Percentiles rank a stretch among this genome's conserved stretches.
phyloP scores from a whole-genome alignment of 371 early-diverging fungal species.

The Mucor ambiguus region DNA sequence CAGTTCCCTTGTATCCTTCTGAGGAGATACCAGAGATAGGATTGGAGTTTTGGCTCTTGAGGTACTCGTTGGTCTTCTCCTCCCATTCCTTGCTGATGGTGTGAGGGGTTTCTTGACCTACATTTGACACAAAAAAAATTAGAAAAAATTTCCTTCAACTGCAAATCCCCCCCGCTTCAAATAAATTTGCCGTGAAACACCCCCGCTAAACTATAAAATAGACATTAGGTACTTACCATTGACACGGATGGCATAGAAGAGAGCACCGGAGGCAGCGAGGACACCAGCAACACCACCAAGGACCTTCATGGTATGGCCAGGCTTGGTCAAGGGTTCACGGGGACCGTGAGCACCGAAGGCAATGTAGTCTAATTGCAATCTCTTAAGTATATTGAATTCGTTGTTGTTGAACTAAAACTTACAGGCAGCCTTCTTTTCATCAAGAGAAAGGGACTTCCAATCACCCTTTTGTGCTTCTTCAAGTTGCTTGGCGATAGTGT shows the following conservation, averaged over 20 bases:
- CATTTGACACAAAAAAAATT: conserved; percentile 1
- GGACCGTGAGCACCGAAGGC: conserved; percentile 95
- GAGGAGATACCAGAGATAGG: conserved; percentile 90
- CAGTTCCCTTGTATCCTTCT: conserved; percentile 81
- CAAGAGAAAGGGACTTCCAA: conserved; percentile 89
- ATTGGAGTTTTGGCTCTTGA: conserved; percentile 85
- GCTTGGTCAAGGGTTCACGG: conserved; percentile 78
- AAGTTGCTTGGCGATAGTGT: conserved; percentile 79
- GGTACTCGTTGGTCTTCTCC: conserved; percentile 84
- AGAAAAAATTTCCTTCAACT: background rate
- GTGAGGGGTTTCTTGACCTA: conserved; percentile 67
- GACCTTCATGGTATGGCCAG: conserved; percentile 78
- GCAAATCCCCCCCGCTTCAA: background rate
- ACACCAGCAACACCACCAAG: conserved; percentile 68
- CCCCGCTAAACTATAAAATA: conserved; percentile 16
- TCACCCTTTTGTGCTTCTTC: conserved; percentile 89
- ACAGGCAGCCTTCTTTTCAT: conserved; percentile 95
- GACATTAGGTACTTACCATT: conserved; percentile 57
- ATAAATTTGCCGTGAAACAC: background rate
- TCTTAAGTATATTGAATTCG: background rate
- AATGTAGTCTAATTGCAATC: conserved; percentile 67
- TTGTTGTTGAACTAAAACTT: conserved; percentile 35
- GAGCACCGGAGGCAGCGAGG: conserved; percentile 55
- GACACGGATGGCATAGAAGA: conserved; percentile 71
- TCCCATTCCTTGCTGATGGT: conserved; percentile 93